Percentiles rank a stretch among this genome's conserved stretches.
phyloP scores from a whole-genome alignment of 768 basidiomycete genomes.

The Exsudoporus frostii region DNA sequence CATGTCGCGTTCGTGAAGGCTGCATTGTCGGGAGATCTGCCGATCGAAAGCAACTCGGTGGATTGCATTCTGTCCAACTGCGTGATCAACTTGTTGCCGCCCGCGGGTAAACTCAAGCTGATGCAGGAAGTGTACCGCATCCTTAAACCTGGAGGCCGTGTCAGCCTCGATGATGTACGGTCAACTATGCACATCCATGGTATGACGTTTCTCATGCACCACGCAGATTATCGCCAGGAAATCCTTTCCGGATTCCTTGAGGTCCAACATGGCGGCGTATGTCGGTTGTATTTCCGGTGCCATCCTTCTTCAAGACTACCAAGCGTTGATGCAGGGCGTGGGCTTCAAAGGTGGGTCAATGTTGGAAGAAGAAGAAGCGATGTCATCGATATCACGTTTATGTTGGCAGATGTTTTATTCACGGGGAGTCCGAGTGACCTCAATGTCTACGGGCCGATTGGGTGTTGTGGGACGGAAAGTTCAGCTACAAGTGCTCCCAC shows the following conservation, averaged over 20 bases:
- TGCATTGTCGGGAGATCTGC: conserved; percentile 41
- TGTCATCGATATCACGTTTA: not conserved
- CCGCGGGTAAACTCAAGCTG: conserved; percentile 38
- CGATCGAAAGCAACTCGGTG: conserved; percentile 44
- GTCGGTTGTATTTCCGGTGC: conserved; percentile 49
- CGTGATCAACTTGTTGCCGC: conserved; percentile 49
- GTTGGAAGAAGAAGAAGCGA: not conserved
- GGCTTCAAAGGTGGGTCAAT: conserved; percentile 40
- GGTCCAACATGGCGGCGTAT: conserved; percentile 39
- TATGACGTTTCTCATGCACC: not conserved
- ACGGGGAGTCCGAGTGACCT: conserved; percentile 42
- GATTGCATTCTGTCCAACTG: conserved; percentile 60
- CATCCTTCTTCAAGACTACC: conserved; percentile 38
- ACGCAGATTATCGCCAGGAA: conserved; percentile 46
- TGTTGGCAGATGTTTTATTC: conserved; percentile 37
- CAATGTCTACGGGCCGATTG: conserved; percentile 31
- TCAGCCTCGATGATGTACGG: conserved; percentile 50
- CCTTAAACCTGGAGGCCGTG: conserved; percentile 55
- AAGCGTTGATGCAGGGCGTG: conserved; percentile 34
- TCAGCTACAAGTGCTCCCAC: not conserved
- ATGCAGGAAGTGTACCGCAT: conserved; percentile 48
- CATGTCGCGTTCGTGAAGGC: conserved; percentile 49
- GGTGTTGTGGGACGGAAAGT: conserved; percentile 4
- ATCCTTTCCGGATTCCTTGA: conserved; percentile 41
- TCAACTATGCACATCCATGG: not conserved